Percentiles rank a stretch among this genome's conserved stretches.
phyloP scores from a whole-genome alignment of 2,329 filamentous ascomycete species.

The Beauveria medogensis region DNA sequence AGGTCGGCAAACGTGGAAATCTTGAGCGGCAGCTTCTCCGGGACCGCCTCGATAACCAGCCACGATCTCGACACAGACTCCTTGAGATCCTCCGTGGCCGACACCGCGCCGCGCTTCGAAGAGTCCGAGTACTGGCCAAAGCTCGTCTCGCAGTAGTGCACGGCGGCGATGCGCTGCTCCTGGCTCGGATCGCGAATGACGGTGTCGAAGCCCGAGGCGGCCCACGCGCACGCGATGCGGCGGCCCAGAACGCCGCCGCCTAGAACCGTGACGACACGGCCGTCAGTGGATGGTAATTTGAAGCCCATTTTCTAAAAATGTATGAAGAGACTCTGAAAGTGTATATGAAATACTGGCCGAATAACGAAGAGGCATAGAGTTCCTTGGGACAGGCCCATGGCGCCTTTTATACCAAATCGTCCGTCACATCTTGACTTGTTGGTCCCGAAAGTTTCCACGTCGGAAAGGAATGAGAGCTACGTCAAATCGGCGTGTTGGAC shows the following conservation, averaged over 20 bases:
- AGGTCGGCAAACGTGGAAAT: constrained; percentile 38
- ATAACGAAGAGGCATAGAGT: background rate
- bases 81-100: constrained; percentile 28
- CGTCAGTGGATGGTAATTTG: constrained; percentile 15
- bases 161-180: constrained; percentile 27
- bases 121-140: constrained; percentile 21
- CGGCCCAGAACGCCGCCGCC: constrained; percentile 36
- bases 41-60: constrained; percentile 47
- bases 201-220: constrained; percentile 34
- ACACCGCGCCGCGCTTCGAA: constrained; percentile 18
- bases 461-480: background rate
- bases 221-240: constrained; percentile 32
- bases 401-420: background rate
- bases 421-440: background rate
- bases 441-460: background rate
- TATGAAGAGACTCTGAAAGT: background rate
- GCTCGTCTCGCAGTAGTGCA: constrained; percentile 32
- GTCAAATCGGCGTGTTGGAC: background rate
- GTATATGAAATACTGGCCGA: background rate
- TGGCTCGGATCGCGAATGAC: constrained; percentile 33
- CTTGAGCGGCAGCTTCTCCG: constrained; percentile 41
- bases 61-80: constrained; percentile 36
- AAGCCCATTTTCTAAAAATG: constrained; percentile 14
- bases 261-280: constrained; percentile 28
- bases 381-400: background rate